Evolutionary conservation across 1,139 yeast species (phyloP).

Genomic region (Suhomyces wounanorum): DNA sequence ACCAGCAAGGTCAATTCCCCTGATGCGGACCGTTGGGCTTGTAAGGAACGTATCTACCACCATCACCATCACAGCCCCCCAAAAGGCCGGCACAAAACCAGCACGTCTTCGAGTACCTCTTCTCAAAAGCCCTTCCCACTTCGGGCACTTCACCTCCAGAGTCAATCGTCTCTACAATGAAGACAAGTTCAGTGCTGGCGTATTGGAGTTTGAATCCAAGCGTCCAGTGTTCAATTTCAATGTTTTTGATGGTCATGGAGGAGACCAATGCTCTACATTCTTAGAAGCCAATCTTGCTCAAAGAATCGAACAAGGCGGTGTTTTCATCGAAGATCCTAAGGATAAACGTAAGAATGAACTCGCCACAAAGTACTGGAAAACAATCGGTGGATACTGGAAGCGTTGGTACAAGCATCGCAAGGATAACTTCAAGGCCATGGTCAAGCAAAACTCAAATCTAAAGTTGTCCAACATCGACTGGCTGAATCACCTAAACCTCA

Average conservation of each 20-base stretch:
- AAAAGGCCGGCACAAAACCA: slow-evolving; percentile 19
- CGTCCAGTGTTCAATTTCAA: slow-evolving; percentile 57
- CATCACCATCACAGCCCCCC: slow-evolving; percentile 34
- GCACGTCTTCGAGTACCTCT: slow-evolving; percentile 52
- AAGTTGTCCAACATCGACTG: slow-evolving; percentile 17
- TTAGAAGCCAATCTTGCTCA: slow-evolving; percentile 55
- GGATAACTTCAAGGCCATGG: slow-evolving; percentile 44
- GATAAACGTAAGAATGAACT: slow-evolving; percentile 38
- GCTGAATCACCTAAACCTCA: slow-evolving; percentile 55
- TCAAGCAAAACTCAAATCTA: slow-evolving; percentile 15
- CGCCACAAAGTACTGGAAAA: slow-evolving; percentile 50
- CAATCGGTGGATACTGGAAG: slow-evolving; percentile 88
- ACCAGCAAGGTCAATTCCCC: neutral
- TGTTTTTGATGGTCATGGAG: slow-evolving; percentile 95
- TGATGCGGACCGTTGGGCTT: neutral
- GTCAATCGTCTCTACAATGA: slow-evolving; percentile 80
- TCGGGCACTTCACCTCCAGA: slow-evolving; percentile 80
- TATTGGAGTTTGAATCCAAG: slow-evolving; percentile 39
- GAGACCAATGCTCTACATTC: slow-evolving; percentile 68
- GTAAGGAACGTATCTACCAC: slow-evolving; percentile 20
- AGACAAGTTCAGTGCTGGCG: slow-evolving; percentile 70
- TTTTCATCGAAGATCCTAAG: slow-evolving; percentile 18
- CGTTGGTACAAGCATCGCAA: slow-evolving; percentile 62
- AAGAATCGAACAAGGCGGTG: slow-evolving; percentile 51
- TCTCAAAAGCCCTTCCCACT: slow-evolving; percentile 67